Base-by-base conservation (phyloP, 2,329 filamentous ascomycete genomes). In the Colletotrichum cuscutae region DNA sequence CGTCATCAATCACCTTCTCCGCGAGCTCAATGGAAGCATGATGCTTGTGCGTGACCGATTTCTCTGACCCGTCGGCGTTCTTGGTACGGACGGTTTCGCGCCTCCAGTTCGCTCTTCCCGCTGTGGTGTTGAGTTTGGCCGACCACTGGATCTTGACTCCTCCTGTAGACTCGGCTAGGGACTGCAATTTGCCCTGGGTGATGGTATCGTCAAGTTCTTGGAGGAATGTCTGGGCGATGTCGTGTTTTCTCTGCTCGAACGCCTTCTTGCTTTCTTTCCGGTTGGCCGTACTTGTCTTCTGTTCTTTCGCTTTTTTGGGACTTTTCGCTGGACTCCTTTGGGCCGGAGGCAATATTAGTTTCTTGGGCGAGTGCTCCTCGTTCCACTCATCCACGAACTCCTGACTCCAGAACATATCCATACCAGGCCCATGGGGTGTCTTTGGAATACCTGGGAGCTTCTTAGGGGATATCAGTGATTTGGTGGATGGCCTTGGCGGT, bases 21-120 rank as follows among this genome's bases (percentile, higher is more conserved):
- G 95, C 94, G 2, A 98, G 89, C 80, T 98, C 95, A 78, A 98
- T 98, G 19, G 87, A 90, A 11, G 94, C 95, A 80, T 96, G 91
- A 76, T 89, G 87, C 22, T 84, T 83, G 76, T 87, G 80, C 13
- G 77, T 80, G 19, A 65, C 65, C 11, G 75, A 79, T 2, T 78
- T 76, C 19, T 77, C 77, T 12, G 75, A 74, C 19, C 77, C 78
- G 24, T 76, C 79, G 1, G 66, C 65, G 32, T 76, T 63, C 65
- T 78, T 79, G 63, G 79, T 80, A 75, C 82, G 83, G 15, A 87
- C 80, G 13, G 86, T 88, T 77, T 92, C 91, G 26, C 89, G 87
- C 76, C 88, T 90, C 92, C 93, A 95, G 77, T 90, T 92, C 32
- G 93, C 93, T 53, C 93, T 88, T 0, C 94, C 94, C 15, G 94